phyloP scores from a whole-genome alignment of 208 protist genomes.

The Acanthamoeba castellanii region DNA sequence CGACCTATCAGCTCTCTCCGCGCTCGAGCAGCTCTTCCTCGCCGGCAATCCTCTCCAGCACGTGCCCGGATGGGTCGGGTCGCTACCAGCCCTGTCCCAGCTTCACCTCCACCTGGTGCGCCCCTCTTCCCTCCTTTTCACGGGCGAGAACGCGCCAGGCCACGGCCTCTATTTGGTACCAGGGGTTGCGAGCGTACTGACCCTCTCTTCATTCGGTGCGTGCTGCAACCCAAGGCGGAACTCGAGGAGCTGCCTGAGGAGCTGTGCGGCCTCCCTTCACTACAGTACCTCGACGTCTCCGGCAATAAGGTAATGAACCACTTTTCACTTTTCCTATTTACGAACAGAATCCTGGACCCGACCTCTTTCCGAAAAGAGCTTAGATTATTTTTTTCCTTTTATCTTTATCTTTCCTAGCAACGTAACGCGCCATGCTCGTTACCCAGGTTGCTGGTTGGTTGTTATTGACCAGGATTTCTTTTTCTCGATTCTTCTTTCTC shows the following conservation, averaged over 20 bases:
- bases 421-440: too few species aligned
- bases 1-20: slow-evolving; percentile 4
- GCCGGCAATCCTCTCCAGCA: slow-evolving; percentile 33
- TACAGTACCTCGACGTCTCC: slow-evolving; percentile 17
- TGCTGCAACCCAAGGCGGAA: neutral
- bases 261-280: neutral
- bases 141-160: neutral
- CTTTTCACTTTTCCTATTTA: too few species aligned
- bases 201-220: neutral
- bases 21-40: slow-evolving; percentile 51
- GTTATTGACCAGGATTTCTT: neutral
- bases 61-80: neutral
- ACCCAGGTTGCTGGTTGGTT: neutral
- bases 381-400: too few species aligned
- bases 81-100: slow-evolving; percentile 5
- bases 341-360: too few species aligned
- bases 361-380: too few species aligned
- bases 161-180: neutral
- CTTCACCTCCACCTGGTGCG: slow-evolving; percentile 42
- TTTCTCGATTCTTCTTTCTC: too few species aligned
- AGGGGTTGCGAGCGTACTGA: neutral
- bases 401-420: too few species aligned
- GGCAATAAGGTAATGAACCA: slow-evolving; percentile 25
- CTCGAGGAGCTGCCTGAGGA: slow-evolving; percentile 1
- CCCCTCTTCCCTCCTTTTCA: neutral